Evolutionary conservation across 805 yeast species (phyloP).

Genomic region (Cyberlindnera veronae): DNA sequence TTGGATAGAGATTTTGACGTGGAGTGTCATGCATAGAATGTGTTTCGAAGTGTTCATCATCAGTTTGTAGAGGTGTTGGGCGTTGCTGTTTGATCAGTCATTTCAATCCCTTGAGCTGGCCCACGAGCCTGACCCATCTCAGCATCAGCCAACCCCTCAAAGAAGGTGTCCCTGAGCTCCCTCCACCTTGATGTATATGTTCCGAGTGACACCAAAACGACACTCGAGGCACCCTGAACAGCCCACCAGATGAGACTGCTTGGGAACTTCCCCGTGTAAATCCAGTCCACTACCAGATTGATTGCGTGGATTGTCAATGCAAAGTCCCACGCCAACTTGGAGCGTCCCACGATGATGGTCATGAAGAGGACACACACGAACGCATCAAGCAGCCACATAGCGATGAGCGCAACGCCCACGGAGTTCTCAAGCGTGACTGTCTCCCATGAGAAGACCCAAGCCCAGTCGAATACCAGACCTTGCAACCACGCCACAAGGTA

Average conservation of each 20-base stretch:
- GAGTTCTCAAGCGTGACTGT: constrained; percentile 70
- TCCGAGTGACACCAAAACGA: constrained; percentile 71
- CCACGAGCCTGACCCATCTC: constrained; percentile 38
- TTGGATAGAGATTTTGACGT: too few species aligned
- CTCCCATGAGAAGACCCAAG: constrained; percentile 81
- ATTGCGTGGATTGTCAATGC: constrained; percentile 89
- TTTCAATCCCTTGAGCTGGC: constrained; percentile 21
- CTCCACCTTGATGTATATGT: constrained; percentile 91
- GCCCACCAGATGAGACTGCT: constrained; percentile 78
- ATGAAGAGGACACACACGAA: constrained; percentile 80
- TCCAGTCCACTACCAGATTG: constrained; percentile 66
- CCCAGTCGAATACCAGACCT: constrained; percentile 65
- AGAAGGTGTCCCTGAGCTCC: constrained; percentile 84
- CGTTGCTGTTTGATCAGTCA: constrained; percentile 17
- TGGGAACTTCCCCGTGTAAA: constrained; percentile 67
- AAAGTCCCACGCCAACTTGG: constrained; percentile 94
- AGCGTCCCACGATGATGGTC: constrained; percentile 84
- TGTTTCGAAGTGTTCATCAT: not conserved
- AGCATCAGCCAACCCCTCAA: constrained; percentile 73
- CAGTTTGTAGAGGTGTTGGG: not conserved
- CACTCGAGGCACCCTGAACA: constrained; percentile 64
- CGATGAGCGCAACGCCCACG: constrained; percentile 69
- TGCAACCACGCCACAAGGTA: constrained; percentile 60
- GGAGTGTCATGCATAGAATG: not conserved
- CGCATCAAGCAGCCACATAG: constrained; percentile 81